Percentiles rank a stretch among this genome's conserved stretches.
phyloP scores from a whole-genome alignment of 208 protist species.

The Strigomonas oncopelti region DNA sequence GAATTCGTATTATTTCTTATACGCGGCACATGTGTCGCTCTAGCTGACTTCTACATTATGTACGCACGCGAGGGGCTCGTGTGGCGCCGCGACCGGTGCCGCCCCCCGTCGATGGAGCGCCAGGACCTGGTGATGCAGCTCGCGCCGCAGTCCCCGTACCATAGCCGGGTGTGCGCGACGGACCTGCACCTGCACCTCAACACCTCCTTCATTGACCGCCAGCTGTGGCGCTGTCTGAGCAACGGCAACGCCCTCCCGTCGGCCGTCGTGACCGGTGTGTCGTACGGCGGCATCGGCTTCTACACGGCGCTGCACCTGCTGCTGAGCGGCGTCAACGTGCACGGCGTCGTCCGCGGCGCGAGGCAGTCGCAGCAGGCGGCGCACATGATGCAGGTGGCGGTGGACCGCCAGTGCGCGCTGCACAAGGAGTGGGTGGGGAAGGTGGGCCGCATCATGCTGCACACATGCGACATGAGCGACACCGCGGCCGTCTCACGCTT shows the following conservation, averaged over 20 bases:
- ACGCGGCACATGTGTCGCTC: slow-evolving; percentile 36
- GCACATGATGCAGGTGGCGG: slow-evolving; percentile 36
- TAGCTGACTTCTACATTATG: slow-evolving; percentile 64
- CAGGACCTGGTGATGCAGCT: slow-evolving; percentile 70
- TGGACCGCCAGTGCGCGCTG: slow-evolving; percentile 50
- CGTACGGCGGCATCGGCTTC: slow-evolving; percentile 67
- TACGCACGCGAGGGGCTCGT: slow-evolving; percentile 44
- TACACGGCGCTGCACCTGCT: slow-evolving; percentile 64
- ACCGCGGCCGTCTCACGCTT: slow-evolving; percentile 39
- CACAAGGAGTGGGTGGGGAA: slow-evolving; percentile 54
- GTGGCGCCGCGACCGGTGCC: slow-evolving; percentile 35
- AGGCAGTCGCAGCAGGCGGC: slow-evolving; percentile 25
- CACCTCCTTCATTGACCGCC: slow-evolving; percentile 47
- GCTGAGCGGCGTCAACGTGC: slow-evolving; percentile 67
- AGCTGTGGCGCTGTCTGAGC: slow-evolving; percentile 53
- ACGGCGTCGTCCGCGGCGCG: slow-evolving; percentile 41
- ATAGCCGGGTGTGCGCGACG: slow-evolving; percentile 29
- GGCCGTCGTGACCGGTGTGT: slow-evolving; percentile 59
- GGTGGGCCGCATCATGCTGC: slow-evolving; percentile 37
- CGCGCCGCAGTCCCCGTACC: slow-evolving; percentile 38
- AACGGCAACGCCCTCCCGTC: slow-evolving; percentile 29
- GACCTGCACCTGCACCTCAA: slow-evolving; percentile 56
- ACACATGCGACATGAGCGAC: slow-evolving; percentile 65
- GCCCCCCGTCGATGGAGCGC: slow-evolving; percentile 37
- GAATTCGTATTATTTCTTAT: slow-evolving; percentile 46